phyloP scores from a whole-genome alignment of 371 early-diverging fungal genomes.

The Rhizopus sp. region DNA sequence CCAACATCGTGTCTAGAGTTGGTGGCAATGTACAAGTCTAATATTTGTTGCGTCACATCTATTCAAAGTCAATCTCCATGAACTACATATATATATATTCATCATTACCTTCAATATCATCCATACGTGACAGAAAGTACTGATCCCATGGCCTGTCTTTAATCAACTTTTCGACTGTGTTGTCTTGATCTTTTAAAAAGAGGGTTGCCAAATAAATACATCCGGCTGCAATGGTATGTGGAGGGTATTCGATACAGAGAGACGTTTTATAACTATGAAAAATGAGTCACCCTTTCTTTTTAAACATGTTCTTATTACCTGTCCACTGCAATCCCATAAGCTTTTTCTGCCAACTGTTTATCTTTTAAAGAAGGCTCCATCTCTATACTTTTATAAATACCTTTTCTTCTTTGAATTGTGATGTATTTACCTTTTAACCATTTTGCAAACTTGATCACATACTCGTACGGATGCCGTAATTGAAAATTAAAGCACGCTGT shows the following conservation, averaged over 20 bases:
- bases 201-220: slow-evolving; percentile 61
- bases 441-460: slow-evolving; percentile 64
- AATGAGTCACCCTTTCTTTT: neutral
- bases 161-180: slow-evolving; percentile 21
- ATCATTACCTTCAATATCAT: slow-evolving; percentile 50
- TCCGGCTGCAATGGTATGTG: slow-evolving; percentile 66
- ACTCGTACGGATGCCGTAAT: slow-evolving; percentile 61
- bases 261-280: slow-evolving; percentile 56
- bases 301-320: slow-evolving; percentile 30
- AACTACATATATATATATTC: slow-evolving; percentile 17
- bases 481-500: slow-evolving; percentile 68
- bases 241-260: slow-evolving; percentile 62
- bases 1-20: slow-evolving; percentile 37
- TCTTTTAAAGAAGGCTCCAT: slow-evolving; percentile 38
- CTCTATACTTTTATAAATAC: neutral
- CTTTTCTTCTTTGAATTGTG: neutral
- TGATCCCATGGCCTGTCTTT: slow-evolving; percentile 45
- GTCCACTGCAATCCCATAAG: slow-evolving; percentile 55
- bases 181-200: slow-evolving; percentile 38
- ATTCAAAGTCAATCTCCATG: neutral
- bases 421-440: slow-evolving; percentile 51
- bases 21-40: slow-evolving; percentile 53
- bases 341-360: slow-evolving; percentile 49
- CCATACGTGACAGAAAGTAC: slow-evolving; percentile 53
- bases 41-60: slow-evolving; percentile 64